Base-by-base conservation (phyloP, 805 yeast species). In the Teunomyces kruisii region DNA sequence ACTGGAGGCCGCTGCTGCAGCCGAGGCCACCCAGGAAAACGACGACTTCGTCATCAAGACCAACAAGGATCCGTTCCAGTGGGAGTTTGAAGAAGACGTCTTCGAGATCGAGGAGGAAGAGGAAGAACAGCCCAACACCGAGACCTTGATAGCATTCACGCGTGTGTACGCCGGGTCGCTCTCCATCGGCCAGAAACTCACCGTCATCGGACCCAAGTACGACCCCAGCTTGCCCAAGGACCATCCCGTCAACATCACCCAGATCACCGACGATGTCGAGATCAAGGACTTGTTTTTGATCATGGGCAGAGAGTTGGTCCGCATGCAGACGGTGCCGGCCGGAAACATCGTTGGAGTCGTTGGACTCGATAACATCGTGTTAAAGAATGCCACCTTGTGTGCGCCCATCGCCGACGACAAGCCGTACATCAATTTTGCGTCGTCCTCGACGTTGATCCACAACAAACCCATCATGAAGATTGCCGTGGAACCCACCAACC, bases 281-380 rank as follows among this genome's bases (percentile, higher is more conserved):
- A 76, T 94, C 30, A 77, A 86, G 5, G 86, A 84, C 35, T 67
- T 94, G 32, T 91, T 80, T 56, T 67, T 94, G 44, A 72, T 94
- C 44, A 94, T 94, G 98, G 99, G 99, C 14, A 75, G 92, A 52
- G 97, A 94, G 48, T 68, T 92, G 29, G 81, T 90, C 2, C 75
- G 91, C 2, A 72, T 94, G 50, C 78, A 84, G 35, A 76, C 75
- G 13, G 96, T 92, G 4, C 96, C 96, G 2, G 92, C 97, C 1
- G 99, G 99, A 27, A 89, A 87, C 54, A 89, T 94, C 49, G 95
- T 88, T 6, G 99, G 97, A 41, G 84, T 94, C 40, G 92, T 90
- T 30, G 98, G 99, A 0, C 73, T 94, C 15, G 96, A 86, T 2
- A 88, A 87, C 6, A 81, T 81, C 43, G 76, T 94, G 27, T 64